Evolutionary conservation across 805 yeast genomes (phyloP), one percentile per base, ranked within the genome.

Genomic region (Candida sphagnicola): DNA sequence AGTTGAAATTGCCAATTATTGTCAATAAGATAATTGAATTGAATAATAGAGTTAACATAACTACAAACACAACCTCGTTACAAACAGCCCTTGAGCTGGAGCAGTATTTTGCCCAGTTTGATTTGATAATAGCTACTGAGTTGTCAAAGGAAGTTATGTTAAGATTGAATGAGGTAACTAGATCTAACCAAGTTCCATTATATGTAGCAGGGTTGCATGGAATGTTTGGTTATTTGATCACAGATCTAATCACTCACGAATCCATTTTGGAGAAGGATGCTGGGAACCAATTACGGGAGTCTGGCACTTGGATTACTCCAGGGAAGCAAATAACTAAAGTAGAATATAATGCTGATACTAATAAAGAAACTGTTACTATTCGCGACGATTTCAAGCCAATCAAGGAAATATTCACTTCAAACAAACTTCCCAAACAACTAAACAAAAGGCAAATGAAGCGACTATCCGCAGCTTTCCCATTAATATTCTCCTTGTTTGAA

Each of bases 71-170:
- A 0, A 50, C 46, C 0, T 41, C 60, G 1, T 48, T 71, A 32
- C 41, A 29, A 0, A 19, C 31, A 0, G 32, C 49, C 10, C 36
- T 54, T 5, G 46, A 46, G 2, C 43, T 61, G 12, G 45, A 48
- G 12, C 43, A 45, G 0, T 83, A 70, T 54, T 75, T 79, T 51
- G 50, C 61, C 12, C 54, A 68, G 24, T 90, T 82, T 56, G 85
- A 83, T 50, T 59, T 91, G 37, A 74, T 91, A 3, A 77, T 93
- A 5, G 88, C 82, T 2, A 85, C 95, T 0, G 93, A 88, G 39
- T 53, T 83, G 18, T 48, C 51, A 12, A 62, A 62, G 36, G 21
- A 38, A 0, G 70, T 77, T 29, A 61, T 81, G 6, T 41, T 62
- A 3, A 44, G 51, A 4, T 48, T 93, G 31, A 86, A 88, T 53